phyloP scores from a whole-genome alignment of 1,284 basidiomycete genomes.

The Clitocybe nebularis region DNA sequence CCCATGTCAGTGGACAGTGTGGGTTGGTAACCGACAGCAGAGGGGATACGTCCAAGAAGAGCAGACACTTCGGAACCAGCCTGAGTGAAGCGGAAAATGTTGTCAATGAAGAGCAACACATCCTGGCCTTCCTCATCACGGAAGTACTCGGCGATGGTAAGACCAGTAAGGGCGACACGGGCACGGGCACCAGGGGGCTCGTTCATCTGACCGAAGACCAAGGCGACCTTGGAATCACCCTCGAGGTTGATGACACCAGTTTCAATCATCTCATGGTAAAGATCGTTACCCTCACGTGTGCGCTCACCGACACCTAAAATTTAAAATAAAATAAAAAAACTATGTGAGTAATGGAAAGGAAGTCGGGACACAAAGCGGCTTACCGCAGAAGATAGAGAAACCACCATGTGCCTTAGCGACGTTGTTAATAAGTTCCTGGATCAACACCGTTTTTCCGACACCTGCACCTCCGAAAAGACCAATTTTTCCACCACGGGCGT shows the following conservation, averaged over 20 bases:
- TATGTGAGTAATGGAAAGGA: neutral
- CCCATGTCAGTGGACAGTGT: conserved; percentile 99
- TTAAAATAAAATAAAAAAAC: conserved; percentile 9
- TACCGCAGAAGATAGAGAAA: conserved; percentile 99
- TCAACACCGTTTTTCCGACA: conserved; percentile 99
- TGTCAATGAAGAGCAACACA: conserved; percentile 99
- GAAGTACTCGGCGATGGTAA: conserved; percentile 99
- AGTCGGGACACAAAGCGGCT: conserved; percentile 25
- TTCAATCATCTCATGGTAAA: conserved; percentile 99
- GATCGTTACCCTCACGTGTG: conserved; percentile 99
- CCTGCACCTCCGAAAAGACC: conserved; percentile 99
- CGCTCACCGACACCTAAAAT: conserved; percentile 92
- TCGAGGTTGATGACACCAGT: conserved; percentile 99
- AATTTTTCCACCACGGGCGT: conserved; percentile 99
- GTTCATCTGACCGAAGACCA: conserved; percentile 99
- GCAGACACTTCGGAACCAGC: conserved; percentile 99
- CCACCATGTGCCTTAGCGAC: conserved; percentile 99
- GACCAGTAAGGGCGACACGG: conserved; percentile 97
- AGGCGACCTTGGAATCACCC: conserved; percentile 98
- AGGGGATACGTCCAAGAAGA: conserved; percentile 98
- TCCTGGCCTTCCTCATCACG: conserved; percentile 99
- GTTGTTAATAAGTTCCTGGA: conserved; percentile 99
- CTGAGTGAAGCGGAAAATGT: conserved; percentile 99
- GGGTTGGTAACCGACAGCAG: conserved; percentile 99
- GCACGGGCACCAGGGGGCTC: conserved; percentile 99